Conservation (phyloP, 2,329 filamentous ascomycete species). For the Lachnellula subtilissima region DNA sequence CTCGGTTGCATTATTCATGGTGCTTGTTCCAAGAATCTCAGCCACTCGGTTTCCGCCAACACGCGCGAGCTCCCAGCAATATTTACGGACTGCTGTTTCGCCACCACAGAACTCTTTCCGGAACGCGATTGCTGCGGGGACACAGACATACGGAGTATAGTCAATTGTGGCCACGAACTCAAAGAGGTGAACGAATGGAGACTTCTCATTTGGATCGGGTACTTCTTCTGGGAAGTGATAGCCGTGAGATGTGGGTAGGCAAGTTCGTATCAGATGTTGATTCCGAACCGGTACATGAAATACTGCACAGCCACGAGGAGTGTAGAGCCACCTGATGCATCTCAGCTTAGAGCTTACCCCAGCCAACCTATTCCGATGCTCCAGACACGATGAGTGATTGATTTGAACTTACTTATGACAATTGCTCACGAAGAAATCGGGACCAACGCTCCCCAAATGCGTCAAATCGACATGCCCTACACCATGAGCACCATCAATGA, state of each 20-base stretch:
- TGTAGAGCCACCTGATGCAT: constrained; percentile 61
- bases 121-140: constrained; percentile 70
- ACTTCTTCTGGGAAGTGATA: constrained; percentile 42
- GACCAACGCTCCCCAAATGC: constrained; percentile 59
- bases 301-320: constrained; percentile 75
- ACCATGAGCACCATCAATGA: constrained; percentile 80
- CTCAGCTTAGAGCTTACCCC: not conserved
- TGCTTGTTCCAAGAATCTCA: constrained; percentile 59
- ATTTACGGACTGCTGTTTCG: constrained; percentile 62
- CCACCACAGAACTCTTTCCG: constrained; percentile 64
- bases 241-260: constrained; percentile 75
- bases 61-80: constrained; percentile 58
- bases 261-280: constrained; percentile 68
- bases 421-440: constrained; percentile 85
- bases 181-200: constrained; percentile 64
- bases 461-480: constrained; percentile 68
- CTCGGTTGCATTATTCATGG: constrained; percentile 59
- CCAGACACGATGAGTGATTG: not conserved
- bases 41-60: constrained; percentile 59
- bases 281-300: constrained; percentile 77
- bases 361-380: not conserved
- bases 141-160: constrained; percentile 64
- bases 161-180: constrained; percentile 75
- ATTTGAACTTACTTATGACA: constrained; percentile 72
- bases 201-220: constrained; percentile 36